Percentiles rank a stretch among this genome's conserved stretches.
These are phyloP conservation scores for Dispira simplex DNA, from an alignment of 192 early-diverging fungal genomes.

Conservation along the genomic window DNA sequence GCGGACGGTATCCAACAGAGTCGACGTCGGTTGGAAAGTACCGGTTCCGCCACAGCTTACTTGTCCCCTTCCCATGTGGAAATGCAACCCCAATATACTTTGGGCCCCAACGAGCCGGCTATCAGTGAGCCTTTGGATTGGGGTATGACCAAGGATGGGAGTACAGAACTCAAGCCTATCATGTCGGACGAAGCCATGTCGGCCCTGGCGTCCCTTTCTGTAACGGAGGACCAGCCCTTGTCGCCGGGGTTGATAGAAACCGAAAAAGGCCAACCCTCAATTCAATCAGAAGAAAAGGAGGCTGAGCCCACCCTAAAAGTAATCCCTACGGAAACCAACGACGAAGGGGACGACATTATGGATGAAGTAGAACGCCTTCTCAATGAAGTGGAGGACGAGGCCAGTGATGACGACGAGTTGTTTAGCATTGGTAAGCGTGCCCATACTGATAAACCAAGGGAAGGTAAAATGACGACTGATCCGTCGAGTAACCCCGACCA, in stretches of 20 bases:
- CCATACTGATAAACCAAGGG: too few species aligned
- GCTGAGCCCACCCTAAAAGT: neutral
- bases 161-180: neutral
- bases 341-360: neutral
- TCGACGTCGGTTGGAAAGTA: neutral
- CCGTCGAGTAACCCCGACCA: neutral
- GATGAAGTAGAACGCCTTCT: conserved; percentile 8
- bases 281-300: too few species aligned
- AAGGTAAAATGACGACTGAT: neutral
- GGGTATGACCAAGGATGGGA: neutral
- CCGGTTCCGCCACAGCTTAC: neutral
- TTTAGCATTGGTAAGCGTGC: too few species aligned
- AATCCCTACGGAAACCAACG: neutral
- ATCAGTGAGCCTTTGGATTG: too few species aligned
- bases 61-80: neutral
- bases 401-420: neutral
- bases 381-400: neutral
- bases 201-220: neutral
- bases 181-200: neutral
- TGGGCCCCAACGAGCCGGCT: neutral
- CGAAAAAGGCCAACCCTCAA: too few species aligned
- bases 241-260: neutral
- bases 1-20: conserved; percentile 7
- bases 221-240: neutral
- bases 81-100: neutral